Base-by-base conservation (phyloP, 2,329 filamentous ascomycete species). In the Penicillium corylophilum region DNA sequence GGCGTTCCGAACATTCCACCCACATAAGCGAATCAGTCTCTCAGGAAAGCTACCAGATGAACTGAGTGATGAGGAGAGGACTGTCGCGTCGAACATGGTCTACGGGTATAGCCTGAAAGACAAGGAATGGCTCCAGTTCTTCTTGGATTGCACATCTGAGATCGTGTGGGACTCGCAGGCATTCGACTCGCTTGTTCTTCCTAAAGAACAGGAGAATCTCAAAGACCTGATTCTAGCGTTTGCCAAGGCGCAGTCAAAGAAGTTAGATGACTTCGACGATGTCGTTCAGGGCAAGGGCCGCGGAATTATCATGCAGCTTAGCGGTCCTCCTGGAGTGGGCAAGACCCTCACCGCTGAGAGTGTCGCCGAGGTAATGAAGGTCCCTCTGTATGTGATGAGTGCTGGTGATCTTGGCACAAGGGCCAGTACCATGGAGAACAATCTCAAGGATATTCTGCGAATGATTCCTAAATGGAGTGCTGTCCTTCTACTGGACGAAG, bases 271-370 rank as follows among this genome's bases (percentile, higher is more conserved):
- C 9, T 79, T 80, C 55, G 77, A 80, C 59, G 78, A 81, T 55
- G 67, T 81, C 16, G 76, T 82, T 23, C 69, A 75, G 24, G 79
- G 77, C 26, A 82, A 82, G 58, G 80, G 79, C 12, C 71, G 71
- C 15, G 79, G 79, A 9, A 73, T 81, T 47, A 79, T 81, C 48
- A 68, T 81, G 50, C 70, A 81, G 4, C 71, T 82, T 2, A 73
- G 70, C 40, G 79, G 79, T 2, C 76, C 76, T 0, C 79, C 79
- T 0, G 80, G 80, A 3, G 77, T 80, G 2, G 80, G 79, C 13
- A 82, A 82, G 65, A 82, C 80, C 0, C 61, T 79, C 22, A 80
- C 78, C 4, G 76, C 75, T 5, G 78, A 80, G 57, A 73, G 71
- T 50, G 71, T 79, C 20, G 78, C 79, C 1, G 79, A 81, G 51